phyloP scores from a whole-genome alignment of 2,329 filamentous ascomycete species.

The Fusarium duplospermum region DNA sequence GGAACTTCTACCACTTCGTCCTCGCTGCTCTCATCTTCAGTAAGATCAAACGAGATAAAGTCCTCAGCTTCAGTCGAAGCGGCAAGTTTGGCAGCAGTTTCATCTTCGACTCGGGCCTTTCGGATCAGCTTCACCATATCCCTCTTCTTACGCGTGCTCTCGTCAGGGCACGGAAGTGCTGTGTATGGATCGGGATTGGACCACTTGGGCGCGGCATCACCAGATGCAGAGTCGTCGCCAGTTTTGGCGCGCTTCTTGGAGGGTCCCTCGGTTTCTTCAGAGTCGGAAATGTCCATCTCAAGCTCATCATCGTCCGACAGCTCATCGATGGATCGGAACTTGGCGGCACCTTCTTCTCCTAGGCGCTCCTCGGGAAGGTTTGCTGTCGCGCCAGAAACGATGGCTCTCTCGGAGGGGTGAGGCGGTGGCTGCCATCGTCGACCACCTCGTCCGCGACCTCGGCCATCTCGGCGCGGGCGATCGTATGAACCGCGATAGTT shows the following conservation, averaged over 20 bases:
- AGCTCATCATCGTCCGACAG: slow-evolving; percentile 73
- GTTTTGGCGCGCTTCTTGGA: slow-evolving; percentile 52
- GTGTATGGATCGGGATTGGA: slow-evolving; percentile 97
- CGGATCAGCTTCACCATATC: slow-evolving; percentile 93
- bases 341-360: slow-evolving; percentile 59
- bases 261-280: slow-evolving; percentile 52
- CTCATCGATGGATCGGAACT: slow-evolving; percentile 66
- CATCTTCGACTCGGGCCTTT: slow-evolving; percentile 79
- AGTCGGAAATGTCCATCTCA: slow-evolving; percentile 71
- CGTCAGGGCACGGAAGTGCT: slow-evolving; percentile 82
- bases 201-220: slow-evolving; percentile 77
- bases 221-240: slow-evolving; percentile 46
- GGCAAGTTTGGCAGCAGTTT: slow-evolving; percentile 56
- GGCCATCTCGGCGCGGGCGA: slow-evolving; percentile 39
- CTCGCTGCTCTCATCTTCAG: slow-evolving; percentile 62
- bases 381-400: slow-evolving; percentile 59
- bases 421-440: slow-evolving; percentile 53
- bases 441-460: slow-evolving; percentile 41
- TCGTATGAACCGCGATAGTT: slow-evolving; percentile 32
- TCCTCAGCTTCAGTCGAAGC: slow-evolving; percentile 75
- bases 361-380: slow-evolving; percentile 59
- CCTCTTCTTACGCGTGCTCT: slow-evolving; percentile 77
- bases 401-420: slow-evolving; percentile 60
- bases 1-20: slow-evolving; percentile 31
- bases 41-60: slow-evolving; percentile 88